Base-by-base conservation (phyloP, 371 early-diverging fungal genomes). In the Gilbertella persicaria region DNA sequence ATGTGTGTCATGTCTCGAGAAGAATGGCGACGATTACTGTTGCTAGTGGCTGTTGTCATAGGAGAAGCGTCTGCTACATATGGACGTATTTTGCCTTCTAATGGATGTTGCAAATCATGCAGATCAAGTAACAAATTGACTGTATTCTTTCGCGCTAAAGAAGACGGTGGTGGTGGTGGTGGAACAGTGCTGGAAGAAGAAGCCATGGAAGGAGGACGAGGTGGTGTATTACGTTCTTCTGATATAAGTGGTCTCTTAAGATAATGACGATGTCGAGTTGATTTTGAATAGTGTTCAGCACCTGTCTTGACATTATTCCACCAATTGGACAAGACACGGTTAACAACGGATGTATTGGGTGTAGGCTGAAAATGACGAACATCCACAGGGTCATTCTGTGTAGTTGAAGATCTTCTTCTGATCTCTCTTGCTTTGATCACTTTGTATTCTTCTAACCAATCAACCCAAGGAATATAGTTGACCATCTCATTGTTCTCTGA, bases 361-460 rank as follows among this genome's bases (percentile, higher is more conserved):
- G 44, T 36, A 7, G 26, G 33, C 10, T 33, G 33, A 9, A 13
- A 10, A 10, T 33, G 33, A 10, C 33, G 33, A 2, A 33, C 37
- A 36, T n/a, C 26, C 33, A 36, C 24, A 19, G 12, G 14, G 19
- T 57, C 63, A 19, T 37, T 25, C 41, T 58, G 58, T 2, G 51
- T 45, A 13, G 29, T 17, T n/a, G 67, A 66, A 10, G 58, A 64
- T 13, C 68, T 40, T 26, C 68, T 47, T 47, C 61, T 35, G 1
- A 68, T 51, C 26, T 68, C 68, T 24, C 48, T 41, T 16, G 64
- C 60, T 40, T 68, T 68, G n/a, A 69, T 50, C 4, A 66, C 36
- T 17, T 66, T 67, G 29, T 79, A 79, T 44, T 79, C 79, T 35
- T 79, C 79, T n/a, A 79, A 26, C 79, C 79, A 79, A 38, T 79